These are phyloP conservation scores for Backusella circina DNA, from an alignment of 192 early-diverging fungal genomes.

Conservation along the genomic window DNA sequence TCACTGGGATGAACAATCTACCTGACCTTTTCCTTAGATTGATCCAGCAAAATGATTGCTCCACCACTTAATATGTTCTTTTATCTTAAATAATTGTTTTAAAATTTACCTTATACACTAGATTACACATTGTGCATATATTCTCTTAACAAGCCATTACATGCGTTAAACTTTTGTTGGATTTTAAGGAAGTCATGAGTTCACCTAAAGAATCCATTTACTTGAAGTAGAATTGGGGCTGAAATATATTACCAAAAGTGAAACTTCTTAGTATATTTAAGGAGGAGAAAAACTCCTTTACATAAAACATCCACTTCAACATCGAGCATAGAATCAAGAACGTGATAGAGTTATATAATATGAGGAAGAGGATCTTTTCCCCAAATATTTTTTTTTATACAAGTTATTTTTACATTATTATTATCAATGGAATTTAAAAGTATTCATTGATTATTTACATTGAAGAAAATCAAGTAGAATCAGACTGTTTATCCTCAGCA, in stretches of 20 bases:
- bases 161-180: not conserved
- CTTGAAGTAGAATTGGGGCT: not conserved
- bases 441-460: not conserved
- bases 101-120: not conserved
- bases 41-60: not conserved
- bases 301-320: not conserved
- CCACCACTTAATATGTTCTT: too few species aligned
- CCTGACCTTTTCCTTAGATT: not conserved
- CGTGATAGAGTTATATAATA: not conserved
- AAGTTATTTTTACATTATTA: not conserved
- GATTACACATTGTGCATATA: not conserved
- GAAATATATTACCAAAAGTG: too few species aligned
- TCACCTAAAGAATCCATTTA: not conserved
- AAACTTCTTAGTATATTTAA: too few species aligned
- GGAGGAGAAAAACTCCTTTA: too few species aligned
- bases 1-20: too few species aligned
- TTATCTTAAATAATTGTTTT: not conserved
- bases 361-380: not conserved
- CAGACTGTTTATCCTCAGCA: not conserved
- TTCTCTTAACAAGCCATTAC: not conserved
- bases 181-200: not conserved
- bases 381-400: not conserved
- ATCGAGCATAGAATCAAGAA: not conserved
- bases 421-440: not conserved
- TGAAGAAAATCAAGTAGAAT: not conserved